Base-by-base conservation (phyloP, 1,284 basidiomycete genomes). In the Uromyces viciae-fabae region DNA sequence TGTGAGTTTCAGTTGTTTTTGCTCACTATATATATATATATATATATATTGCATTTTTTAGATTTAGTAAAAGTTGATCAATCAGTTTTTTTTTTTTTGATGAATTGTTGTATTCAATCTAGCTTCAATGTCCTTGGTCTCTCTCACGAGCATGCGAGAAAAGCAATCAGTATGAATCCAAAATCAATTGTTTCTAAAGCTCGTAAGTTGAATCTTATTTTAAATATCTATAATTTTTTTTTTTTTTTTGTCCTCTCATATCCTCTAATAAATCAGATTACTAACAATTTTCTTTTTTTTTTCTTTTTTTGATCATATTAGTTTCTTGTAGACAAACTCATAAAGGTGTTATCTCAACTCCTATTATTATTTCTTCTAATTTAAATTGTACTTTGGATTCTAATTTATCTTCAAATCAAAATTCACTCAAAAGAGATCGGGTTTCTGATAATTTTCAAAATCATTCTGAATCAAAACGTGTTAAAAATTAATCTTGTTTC, bases 331-430 rank as follows among this genome's bases (percentile, higher is more conserved):
- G 62, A 22, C 75, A 66, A 25, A 77, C 75, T 14, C 75, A 77
- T 52, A 77, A 77, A 68, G 60, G 43, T 15, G 75, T 77, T 7
- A 77, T 77, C 62, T 77, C 75, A 8, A 77, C 60, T 31, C 74
- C 74, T 2, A 17, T 75, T 19, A 25, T 75, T 14, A 40, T 74
- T 28, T 49, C 69, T n/a, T n/a, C n/a, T n/a, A n/a, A n/a, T n/a
- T n/a, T 14, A 56, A 54, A 19, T 19, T 54, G 19, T 54, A n/a
- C n/a, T n/a, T 25, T 54, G 52, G 19, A 19, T 54, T 2, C 19
- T 54, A 54, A 54, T 15, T 54, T n/a, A 1, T 54, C 52, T 54
- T 54, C 52, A 19, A 54, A 54, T 54, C 52, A 54, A 54, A 54
- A 54, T 15, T 54, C 49, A n/a, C n/a, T n/a, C n/a, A n/a, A n/a